Percentiles rank a stretch among this genome's conserved stretches.
These are phyloP conservation scores for Porosira glacialis DNA, from an alignment of 352 stramenopile genomes.

Conservation along the genomic window DNA sequence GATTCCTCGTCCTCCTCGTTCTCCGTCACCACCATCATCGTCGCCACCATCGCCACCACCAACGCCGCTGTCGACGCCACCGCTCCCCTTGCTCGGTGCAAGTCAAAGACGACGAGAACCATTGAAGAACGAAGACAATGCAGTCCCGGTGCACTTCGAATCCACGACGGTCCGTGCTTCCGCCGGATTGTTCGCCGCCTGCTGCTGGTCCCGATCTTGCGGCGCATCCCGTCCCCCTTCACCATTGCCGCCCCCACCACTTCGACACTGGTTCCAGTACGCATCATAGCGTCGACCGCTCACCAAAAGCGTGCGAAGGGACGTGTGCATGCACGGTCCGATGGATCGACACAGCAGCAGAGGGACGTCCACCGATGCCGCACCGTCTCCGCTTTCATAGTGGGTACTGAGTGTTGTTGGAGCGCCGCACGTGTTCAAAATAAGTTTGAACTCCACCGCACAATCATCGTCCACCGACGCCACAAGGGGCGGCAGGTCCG, in stretches of 20 bases:
- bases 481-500: conserved; percentile 27
- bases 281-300: conserved; percentile 27
- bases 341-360: conserved; percentile 50
- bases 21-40: conserved; percentile 10
- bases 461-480: conserved; percentile 55
- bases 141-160: conserved; percentile 35
- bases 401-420: conserved; percentile 9
- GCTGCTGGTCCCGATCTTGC: neutral
- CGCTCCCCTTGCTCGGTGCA: too few relatives aligned
- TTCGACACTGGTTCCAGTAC: conserved; percentile 29
- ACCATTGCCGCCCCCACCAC: conserved; percentile 2
- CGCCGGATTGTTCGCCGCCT: neutral
- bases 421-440: conserved; percentile 52
- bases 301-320: conserved; percentile 22
- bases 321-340: conserved; percentile 30
- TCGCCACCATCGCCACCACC: too few relatives aligned
- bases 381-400: neutral
- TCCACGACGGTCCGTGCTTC: conserved; percentile 13
- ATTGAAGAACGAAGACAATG: conserved; percentile 36
- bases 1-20: conserved; percentile 2
- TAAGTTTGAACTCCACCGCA: conserved; percentile 56
- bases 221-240: conserved; percentile 6
- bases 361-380: conserved; percentile 23
- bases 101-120: conserved; percentile 24
- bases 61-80: too few relatives aligned